phyloP scores from a whole-genome alignment of 768 basidiomycete genomes.

The Hygrophorus pudorinus region DNA sequence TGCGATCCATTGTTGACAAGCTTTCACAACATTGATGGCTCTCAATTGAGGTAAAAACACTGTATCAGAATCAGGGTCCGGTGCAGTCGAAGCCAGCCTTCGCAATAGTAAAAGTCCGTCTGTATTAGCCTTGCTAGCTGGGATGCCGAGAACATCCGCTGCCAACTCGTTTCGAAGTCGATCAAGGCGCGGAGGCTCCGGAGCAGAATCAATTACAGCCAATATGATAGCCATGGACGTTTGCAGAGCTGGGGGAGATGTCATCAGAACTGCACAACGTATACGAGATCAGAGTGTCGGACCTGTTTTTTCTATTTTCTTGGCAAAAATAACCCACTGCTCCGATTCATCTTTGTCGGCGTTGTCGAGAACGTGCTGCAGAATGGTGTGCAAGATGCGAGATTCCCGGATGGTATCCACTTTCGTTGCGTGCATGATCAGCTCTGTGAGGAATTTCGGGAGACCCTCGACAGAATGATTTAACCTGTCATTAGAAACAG shows the following conservation, averaged over 20 bases:
- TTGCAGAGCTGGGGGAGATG: slow-evolving; percentile 45
- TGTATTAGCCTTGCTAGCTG: slow-evolving; percentile 47
- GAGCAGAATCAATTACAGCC: slow-evolving; percentile 48
- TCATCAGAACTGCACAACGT: slow-evolving; percentile 3
- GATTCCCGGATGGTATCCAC: slow-evolving; percentile 44
- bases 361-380: slow-evolving; percentile 51
- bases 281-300: too few species aligned
- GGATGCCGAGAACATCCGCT: slow-evolving; percentile 63
- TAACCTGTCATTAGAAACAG: not conserved
- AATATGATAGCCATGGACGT: slow-evolving; percentile 57
- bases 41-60: slow-evolving; percentile 79
- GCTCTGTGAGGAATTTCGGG: slow-evolving; percentile 20
- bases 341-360: slow-evolving; percentile 60
- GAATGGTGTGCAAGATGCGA: slow-evolving; percentile 47
- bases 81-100: slow-evolving; percentile 62
- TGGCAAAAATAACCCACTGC: slow-evolving; percentile 64
- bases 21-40: slow-evolving; percentile 80
- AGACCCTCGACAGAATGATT: slow-evolving; percentile 2
- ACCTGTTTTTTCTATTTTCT: slow-evolving; percentile 57
- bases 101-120: slow-evolving; percentile 64
- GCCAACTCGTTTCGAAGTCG: slow-evolving; percentile 87
- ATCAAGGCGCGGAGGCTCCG: slow-evolving; percentile 64
- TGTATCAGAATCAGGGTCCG: slow-evolving; percentile 67
- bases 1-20: slow-evolving; percentile 73
- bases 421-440: slow-evolving; percentile 21